phyloP scores from a whole-genome alignment of 2,329 filamentous ascomycete species.

The Phoma sp. region DNA sequence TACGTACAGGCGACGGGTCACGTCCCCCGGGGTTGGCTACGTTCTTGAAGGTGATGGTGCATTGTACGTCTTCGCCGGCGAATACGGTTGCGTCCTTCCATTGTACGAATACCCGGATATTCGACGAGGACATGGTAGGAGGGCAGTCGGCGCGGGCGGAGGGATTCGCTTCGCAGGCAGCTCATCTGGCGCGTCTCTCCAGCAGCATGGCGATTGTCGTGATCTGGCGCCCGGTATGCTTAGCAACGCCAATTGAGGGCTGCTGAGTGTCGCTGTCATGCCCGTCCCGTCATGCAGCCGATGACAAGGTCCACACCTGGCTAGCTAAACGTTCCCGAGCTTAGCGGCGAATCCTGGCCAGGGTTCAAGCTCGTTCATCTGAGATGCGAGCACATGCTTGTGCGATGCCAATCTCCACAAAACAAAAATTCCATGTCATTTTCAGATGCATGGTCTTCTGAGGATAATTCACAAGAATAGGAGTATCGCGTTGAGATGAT shows the following conservation, averaged over 20 bases:
- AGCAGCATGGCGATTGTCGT: constrained; percentile 36
- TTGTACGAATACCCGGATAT: constrained; percentile 93
- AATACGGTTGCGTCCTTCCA: constrained; percentile 96
- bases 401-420: too few relatives aligned
- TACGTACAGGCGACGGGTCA: constrained; percentile 39
- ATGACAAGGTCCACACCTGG: constrained; percentile 16
- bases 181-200: constrained; percentile 39
- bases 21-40: constrained; percentile 60
- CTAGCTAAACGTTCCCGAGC: constrained; percentile 4
- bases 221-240: constrained; percentile 4
- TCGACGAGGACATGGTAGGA: constrained; percentile 53
- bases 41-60: constrained; percentile 96
- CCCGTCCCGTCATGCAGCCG: constrained; percentile 14
- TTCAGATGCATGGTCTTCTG: too few relatives aligned
- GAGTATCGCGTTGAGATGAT: neutral
- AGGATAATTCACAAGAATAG: neutral
- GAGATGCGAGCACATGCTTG: too few relatives aligned
- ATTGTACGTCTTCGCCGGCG: constrained; percentile 93
- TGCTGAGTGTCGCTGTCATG: constrained; percentile 14
- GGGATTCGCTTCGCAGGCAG: constrained; percentile 22
- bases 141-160: constrained; percentile 34
- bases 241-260: constrained; percentile 7
- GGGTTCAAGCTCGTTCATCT: constrained; percentile 13
- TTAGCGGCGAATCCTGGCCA: constrained; percentile 4
- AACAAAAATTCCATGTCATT: too few relatives aligned